Evolutionary conservation across 495 filamentous ascomycete genomes (phyloP).

Genomic region (Penicillium manginii): DNA sequence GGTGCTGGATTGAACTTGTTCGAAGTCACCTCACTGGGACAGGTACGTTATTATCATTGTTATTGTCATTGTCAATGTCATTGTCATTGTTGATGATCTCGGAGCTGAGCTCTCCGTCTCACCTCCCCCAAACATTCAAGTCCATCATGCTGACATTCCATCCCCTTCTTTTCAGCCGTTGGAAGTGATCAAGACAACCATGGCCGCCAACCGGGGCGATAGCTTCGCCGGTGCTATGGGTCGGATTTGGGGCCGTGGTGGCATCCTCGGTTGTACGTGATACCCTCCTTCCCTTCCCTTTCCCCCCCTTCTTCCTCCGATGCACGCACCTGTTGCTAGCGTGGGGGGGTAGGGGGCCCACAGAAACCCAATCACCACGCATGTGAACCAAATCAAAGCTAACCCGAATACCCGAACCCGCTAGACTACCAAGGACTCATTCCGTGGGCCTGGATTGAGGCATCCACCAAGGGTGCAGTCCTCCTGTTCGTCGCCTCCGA

Average conservation of each 20-base stretch:
- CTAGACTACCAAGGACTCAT: conserved; percentile 99
- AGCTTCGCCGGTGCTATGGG: conserved; percentile 79
- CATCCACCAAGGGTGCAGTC: conserved; percentile 98
- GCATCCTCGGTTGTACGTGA: conserved; percentile 90
- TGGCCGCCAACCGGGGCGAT: conserved; percentile 94
- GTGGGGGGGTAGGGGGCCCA: conserved; percentile 22
- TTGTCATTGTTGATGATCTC: no score
- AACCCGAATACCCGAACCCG: conserved; percentile 17
- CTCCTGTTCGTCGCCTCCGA: conserved; percentile 99
- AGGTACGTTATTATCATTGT: conserved; percentile 51
- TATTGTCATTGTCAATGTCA: neutral
- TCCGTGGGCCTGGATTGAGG: conserved; percentile 99
- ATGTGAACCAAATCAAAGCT: conserved; percentile 13
- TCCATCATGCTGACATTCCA: conserved; percentile 23
- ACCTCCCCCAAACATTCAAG: neutral
- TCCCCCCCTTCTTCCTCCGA: conserved; percentile 26
- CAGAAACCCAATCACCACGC: conserved; percentile 5
- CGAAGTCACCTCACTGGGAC: conserved; percentile 89
- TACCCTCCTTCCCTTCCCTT: conserved; percentile 9
- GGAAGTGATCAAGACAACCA: conserved; percentile 99
- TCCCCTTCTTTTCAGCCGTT: conserved; percentile 65
- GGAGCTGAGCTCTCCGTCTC: no score
- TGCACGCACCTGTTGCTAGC: conserved; percentile 17
- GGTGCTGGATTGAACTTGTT: conserved; percentile 98
- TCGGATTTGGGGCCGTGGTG: conserved; percentile 92